These are phyloP conservation scores for Amaranthus tricolor DNA, from an alignment of 179 eudicot species.

Conservation along the genomic window DNA sequence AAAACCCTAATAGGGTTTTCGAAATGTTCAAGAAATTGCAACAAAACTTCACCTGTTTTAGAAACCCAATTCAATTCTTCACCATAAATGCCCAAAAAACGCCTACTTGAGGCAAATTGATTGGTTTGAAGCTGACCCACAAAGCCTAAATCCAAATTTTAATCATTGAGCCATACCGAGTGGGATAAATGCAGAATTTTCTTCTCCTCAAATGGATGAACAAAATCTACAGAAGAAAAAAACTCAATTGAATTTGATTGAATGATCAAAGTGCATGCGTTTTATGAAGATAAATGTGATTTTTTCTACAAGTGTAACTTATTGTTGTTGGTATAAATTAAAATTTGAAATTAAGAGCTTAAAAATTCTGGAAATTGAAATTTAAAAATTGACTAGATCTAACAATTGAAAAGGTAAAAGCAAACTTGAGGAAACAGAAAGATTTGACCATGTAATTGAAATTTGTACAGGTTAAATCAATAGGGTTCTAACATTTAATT, in stretches of 20 bases:
- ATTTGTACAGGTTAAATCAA: not conserved
- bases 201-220: not conserved
- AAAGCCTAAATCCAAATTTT: conserved; percentile 10
- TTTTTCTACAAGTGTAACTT: not conserved
- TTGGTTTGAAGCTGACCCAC: not conserved
- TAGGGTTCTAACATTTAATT: not conserved
- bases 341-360: not conserved
- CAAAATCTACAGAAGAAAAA: not conserved
- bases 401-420: conserved; percentile 10
- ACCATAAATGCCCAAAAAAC: not conserved
- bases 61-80: conserved; percentile 21
- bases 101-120: conserved; percentile 19
- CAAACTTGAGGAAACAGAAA: not conserved
- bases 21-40: not conserved
- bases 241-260: conserved; percentile 24
- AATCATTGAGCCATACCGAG: conserved; percentile 22
- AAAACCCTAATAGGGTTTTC: conserved; percentile 26
- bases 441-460: conserved; percentile 15
- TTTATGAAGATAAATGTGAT: conserved; percentile 16
- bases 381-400: conserved; percentile 29
- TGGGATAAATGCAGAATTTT: not conserved
- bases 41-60: conserved; percentile 11
- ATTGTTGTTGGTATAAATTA: not conserved
- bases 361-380: not conserved
- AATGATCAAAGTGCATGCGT: conserved; percentile 15